A percentile compares a stretch with the other conserved stretches of the same genome.
phyloP scores from a whole-genome alignment of 2,329 filamentous ascomycete species.

The Torrubiella hemipterigena region DNA sequence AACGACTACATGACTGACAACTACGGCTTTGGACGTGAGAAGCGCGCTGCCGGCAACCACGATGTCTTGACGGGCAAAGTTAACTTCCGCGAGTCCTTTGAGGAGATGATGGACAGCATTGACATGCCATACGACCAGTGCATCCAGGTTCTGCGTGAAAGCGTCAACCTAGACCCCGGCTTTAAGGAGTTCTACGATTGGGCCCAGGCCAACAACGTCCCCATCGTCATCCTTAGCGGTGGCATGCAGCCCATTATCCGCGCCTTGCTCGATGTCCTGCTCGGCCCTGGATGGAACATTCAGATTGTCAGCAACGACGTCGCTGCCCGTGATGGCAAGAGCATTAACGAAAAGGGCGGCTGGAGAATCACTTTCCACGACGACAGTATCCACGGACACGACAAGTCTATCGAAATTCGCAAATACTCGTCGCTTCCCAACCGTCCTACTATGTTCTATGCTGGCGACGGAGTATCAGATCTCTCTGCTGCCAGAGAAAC shows the following conservation, averaged over 20 bases:
- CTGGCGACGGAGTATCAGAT: constrained; percentile 88
- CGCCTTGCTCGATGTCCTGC: constrained; percentile 64
- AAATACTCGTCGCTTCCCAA: constrained; percentile 69
- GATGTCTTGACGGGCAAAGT: constrained; percentile 62
- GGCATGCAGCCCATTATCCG: constrained; percentile 91
- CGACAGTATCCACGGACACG: constrained; percentile 83
- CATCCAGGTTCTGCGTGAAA: constrained; percentile 62
- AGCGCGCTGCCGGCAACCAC: constrained; percentile 60
- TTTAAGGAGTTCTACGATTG: constrained; percentile 85
- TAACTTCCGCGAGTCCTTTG: constrained; percentile 77
- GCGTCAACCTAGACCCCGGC: constrained; percentile 78
- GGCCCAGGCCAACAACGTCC: constrained; percentile 70
- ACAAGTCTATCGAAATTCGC: constrained; percentile 86
- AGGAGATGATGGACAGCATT: constrained; percentile 84
- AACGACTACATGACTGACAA: constrained; percentile 76
- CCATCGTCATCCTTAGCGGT: constrained; percentile 81
- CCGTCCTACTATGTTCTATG: constrained; percentile 82
- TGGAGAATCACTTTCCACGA: constrained; percentile 89
- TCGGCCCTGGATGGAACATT: constrained; percentile 70
- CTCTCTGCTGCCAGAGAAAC: constrained; percentile 87
- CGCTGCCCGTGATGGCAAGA: constrained; percentile 48
- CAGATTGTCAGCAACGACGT: constrained; percentile 88
- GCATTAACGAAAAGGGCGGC: constrained; percentile 65
- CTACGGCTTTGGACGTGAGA: constrained; percentile 66
- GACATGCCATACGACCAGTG: constrained; percentile 70